These are phyloP conservation scores for Aspergillus niger DNA, from an alignment of 2,329 filamentous ascomycete species.

Conservation along the genomic window DNA sequence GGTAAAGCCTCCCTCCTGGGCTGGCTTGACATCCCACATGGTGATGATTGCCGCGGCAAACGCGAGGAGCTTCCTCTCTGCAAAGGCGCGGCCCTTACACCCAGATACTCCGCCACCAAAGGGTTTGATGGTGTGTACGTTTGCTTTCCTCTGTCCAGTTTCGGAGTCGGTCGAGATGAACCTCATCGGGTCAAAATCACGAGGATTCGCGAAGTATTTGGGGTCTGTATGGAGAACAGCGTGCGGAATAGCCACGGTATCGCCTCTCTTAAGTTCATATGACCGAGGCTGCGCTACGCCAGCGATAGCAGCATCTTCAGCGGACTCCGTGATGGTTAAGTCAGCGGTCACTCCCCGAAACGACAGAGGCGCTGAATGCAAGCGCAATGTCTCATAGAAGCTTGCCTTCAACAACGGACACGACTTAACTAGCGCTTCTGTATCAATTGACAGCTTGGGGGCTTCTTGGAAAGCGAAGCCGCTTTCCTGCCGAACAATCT, in stretches of 20 bases:
- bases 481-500: conserved; percentile 39
- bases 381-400: conserved; percentile 50
- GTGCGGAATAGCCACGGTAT: conserved; percentile 48
- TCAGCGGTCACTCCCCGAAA: conserved; percentile 45
- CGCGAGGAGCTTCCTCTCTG: conserved; percentile 53
- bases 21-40: conserved; percentile 59
- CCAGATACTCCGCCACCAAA: conserved; percentile 53
- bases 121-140: conserved; percentile 48
- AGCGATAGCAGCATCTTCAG: conserved; percentile 38
- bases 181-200: conserved; percentile 47
- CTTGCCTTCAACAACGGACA: conserved; percentile 51
- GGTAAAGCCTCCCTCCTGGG: conserved; percentile 48
- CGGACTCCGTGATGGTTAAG: conserved; percentile 42
- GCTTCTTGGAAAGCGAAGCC: conserved; percentile 48
- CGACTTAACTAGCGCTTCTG: conserved; percentile 44
- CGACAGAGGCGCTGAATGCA: conserved; percentile 47
- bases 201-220: conserved; percentile 43
- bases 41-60: conserved; percentile 56
- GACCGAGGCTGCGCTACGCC: conserved; percentile 32
- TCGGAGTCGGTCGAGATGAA: conserved; percentile 48
- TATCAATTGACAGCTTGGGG: conserved; percentile 45
- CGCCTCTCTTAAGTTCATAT: conserved; percentile 46
- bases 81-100: conserved; percentile 55
- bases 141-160: conserved; percentile 38
- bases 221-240: conserved; percentile 48